These are phyloP conservation scores for Oxyria digyna DNA, from an alignment of 148 eudicot genomes.

Conservation along the genomic window DNA sequence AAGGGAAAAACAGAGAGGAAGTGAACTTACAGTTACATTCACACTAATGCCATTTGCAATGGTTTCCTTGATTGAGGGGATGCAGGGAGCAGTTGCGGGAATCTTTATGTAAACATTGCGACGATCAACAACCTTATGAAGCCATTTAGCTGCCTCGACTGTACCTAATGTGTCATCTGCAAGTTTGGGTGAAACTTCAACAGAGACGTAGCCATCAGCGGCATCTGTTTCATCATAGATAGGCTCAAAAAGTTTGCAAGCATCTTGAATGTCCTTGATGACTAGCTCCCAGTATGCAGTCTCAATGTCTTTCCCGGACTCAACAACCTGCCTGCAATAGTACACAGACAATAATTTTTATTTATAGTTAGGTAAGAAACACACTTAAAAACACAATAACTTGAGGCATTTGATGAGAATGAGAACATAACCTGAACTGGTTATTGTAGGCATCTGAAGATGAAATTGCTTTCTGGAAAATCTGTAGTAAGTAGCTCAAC, in stretches of 20 bases:
- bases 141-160: conserved; percentile 96
- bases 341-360: background rate
- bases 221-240: conserved; percentile 82
- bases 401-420: background rate
- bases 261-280: conserved; percentile 94
- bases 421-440: conserved; percentile 55
- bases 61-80: conserved; percentile 85
- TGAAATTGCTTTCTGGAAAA: conserved; percentile 97
- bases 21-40: conserved; percentile 83
- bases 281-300: conserved; percentile 97
- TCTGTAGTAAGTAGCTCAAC: conserved; percentile 37
- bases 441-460: conserved; percentile 91
- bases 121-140: conserved; percentile 64
- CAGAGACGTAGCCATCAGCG: conserved; percentile 91
- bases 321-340: conserved; percentile 62
- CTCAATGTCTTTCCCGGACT: conserved; percentile 82
- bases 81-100: conserved; percentile 91
- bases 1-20: background rate
- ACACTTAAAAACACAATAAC: background rate
- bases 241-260: conserved; percentile 77
- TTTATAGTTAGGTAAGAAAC: background rate
- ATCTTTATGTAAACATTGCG: conserved; percentile 91
- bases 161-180: conserved; percentile 94
- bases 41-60: conserved; percentile 86
- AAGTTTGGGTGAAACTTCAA: conserved; percentile 94